Evolutionary conservation across 495 filamentous ascomycete genomes (phyloP).

Genomic region (Tuber umbilicatum): DNA sequence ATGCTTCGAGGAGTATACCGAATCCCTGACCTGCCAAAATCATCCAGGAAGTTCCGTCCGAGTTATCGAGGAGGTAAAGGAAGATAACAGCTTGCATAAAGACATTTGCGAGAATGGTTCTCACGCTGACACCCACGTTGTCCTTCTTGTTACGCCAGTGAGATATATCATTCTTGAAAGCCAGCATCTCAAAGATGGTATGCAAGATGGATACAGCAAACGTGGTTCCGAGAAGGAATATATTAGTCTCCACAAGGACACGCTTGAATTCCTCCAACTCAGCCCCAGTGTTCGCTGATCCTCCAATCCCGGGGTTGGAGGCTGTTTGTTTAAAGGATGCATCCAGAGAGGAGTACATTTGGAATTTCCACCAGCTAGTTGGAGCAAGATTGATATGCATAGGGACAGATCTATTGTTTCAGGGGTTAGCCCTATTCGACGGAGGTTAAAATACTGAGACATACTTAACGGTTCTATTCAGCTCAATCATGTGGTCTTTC

Average conservation of each 20-base stretch:
- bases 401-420: conserved; percentile 50
- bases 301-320: conserved; percentile 51
- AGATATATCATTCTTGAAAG: conserved; percentile 93
- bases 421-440: conserved; percentile 4
- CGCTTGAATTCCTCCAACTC: conserved; percentile 97
- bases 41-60: conserved; percentile 97
- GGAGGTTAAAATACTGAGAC: background rate
- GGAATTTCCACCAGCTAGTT: conserved; percentile 85
- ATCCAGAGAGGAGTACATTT: conserved; percentile 73
- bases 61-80: conserved; percentile 97
- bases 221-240: conserved; percentile 79
- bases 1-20: conserved; percentile 89
- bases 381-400: conserved; percentile 79
- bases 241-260: conserved; percentile 87
- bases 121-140: conserved; percentile 88
- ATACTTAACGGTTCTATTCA: conserved; percentile 82
- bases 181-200: conserved; percentile 90
- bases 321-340: conserved; percentile 76
- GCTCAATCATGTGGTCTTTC: conserved; percentile 76
- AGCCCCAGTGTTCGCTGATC: conserved; percentile 44
- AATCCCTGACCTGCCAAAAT: conserved; percentile 88
- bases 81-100: conserved; percentile 97
- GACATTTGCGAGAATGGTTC: conserved; percentile 93
- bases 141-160: conserved; percentile 99
- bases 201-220: conserved; percentile 78